phyloP scores from a whole-genome alignment of 1,284 basidiomycete genomes.

The Rhizoctonia solani region DNA sequence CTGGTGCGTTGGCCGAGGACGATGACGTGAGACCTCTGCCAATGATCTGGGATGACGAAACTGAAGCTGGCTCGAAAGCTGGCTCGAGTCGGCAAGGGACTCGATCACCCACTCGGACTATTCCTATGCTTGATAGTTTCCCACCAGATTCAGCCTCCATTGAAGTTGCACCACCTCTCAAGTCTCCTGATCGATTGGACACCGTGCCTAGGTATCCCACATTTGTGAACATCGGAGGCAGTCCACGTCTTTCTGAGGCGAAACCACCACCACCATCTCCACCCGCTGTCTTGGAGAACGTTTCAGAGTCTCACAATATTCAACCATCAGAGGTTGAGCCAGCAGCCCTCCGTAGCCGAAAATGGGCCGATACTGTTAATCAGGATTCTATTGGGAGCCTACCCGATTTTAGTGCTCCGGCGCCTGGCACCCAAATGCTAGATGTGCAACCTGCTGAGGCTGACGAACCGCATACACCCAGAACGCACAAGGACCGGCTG shows the following conservation, averaged over 20 bases:
- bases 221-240: conserved; percentile 17
- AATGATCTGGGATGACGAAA: conserved; percentile 39
- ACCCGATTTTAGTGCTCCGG: conserved; percentile 8
- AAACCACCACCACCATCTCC: conserved; percentile 7
- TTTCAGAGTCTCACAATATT: not conserved
- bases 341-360: not conserved
- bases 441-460: not conserved
- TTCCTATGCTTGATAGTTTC: conserved; percentile 8
- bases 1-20: not conserved
- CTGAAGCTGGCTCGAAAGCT: not conserved
- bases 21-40: conserved; percentile 39
- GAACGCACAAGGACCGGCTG: not conserved
- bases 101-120: not conserved
- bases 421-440: not conserved
- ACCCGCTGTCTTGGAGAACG: not conserved
- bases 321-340: not conserved
- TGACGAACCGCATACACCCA: not conserved
- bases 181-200: not conserved
- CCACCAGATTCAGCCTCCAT: not conserved
- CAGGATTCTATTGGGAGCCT: conserved; percentile 26
- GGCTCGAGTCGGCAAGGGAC: not conserved
- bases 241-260: not conserved
- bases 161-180: not conserved
- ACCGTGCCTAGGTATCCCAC: conserved; percentile 20
- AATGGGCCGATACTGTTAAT: conserved; percentile 18